These are phyloP conservation scores for Neurospora sp. DNA, from an alignment of 495 filamentous ascomycete species.

Conservation along the genomic window DNA sequence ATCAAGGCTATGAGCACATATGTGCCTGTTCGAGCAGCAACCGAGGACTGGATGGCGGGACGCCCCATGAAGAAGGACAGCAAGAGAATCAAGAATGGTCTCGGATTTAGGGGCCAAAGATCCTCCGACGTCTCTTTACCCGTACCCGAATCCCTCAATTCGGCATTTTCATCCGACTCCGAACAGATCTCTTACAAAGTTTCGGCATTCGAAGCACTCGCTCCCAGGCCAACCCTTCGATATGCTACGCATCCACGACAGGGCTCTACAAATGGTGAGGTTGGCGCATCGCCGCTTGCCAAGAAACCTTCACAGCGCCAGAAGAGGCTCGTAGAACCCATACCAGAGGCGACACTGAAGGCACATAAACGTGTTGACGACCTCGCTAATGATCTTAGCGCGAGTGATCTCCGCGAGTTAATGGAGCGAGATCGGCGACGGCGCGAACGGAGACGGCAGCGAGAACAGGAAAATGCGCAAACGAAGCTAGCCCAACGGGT, in stretches of 20 bases:
- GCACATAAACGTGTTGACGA: conserved; percentile 67
- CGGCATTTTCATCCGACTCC: conserved; percentile 58
- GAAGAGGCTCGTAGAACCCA: conserved; percentile 35
- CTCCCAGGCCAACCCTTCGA: conserved; percentile 69
- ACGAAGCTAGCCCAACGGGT: conserved; percentile 57
- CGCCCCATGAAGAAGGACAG: conserved; percentile 53
- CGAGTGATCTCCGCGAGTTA: conserved; percentile 67
- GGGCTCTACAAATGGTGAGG: conserved; percentile 11
- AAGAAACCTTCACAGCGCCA: conserved; percentile 31
- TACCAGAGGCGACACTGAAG: conserved; percentile 54
- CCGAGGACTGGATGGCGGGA: conserved; percentile 37
- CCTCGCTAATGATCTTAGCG: conserved; percentile 71
- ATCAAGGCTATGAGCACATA: conserved; percentile 76
- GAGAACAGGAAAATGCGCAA: conserved; percentile 61
- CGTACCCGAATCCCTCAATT: conserved; percentile 59
- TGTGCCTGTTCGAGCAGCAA: conserved; percentile 48
- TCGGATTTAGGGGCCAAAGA: conserved; percentile 43
- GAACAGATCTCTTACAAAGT: conserved; percentile 67
- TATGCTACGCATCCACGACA: conserved; percentile 56
- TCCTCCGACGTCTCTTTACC: conserved; percentile 69
- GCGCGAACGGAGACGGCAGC: conserved; percentile 59
- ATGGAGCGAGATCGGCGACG: conserved; percentile 78
- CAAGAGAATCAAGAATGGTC: conserved; percentile 46
- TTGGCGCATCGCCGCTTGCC: conserved; percentile 8
- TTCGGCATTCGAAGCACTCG: conserved; percentile 60